Percentiles rank a stretch among this genome's conserved stretches.
phyloP scores from a whole-genome alignment of 805 yeast genomes.

The Wickerhamiella cacticola region DNA sequence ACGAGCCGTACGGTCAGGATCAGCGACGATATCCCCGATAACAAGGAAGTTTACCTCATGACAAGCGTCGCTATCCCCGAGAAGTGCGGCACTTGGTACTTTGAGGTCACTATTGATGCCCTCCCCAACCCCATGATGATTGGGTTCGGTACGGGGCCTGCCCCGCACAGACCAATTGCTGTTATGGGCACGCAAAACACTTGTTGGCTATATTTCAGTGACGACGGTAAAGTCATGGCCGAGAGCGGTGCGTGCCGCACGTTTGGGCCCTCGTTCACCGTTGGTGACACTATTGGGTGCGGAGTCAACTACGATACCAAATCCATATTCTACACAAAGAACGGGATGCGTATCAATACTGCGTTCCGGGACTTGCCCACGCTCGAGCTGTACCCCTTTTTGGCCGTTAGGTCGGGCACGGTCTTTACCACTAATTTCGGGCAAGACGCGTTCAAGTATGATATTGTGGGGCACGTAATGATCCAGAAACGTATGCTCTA shows the following conservation, averaged over 20 bases:
- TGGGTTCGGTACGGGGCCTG: slow-evolving; percentile 34
- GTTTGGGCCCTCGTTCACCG: slow-evolving; percentile 38
- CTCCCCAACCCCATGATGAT: slow-evolving; percentile 28
- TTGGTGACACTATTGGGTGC: slow-evolving; percentile 64
- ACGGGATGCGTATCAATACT: slow-evolving; percentile 53
- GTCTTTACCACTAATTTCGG: slow-evolving; percentile 42
- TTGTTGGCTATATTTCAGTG: slow-evolving; percentile 45
- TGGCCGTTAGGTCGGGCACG: slow-evolving; percentile 37
- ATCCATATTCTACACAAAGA: slow-evolving; percentile 64
- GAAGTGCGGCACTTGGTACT: slow-evolving; percentile 39
- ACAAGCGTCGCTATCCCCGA: slow-evolving; percentile 30
- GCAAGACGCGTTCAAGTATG: slow-evolving; percentile 41
- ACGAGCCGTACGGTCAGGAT: not conserved
- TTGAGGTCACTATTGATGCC: slow-evolving; percentile 34
- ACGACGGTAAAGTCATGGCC: slow-evolving; percentile 36
- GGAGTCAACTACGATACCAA: slow-evolving; percentile 61
- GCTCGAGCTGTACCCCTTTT: slow-evolving; percentile 32
- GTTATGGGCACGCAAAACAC: slow-evolving; percentile 29
- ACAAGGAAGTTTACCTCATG: not conserved
- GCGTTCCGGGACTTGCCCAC: slow-evolving; percentile 36
- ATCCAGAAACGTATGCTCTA: slow-evolving; percentile 33
- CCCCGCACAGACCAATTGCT: slow-evolving; percentile 36
- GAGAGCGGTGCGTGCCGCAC: slow-evolving; percentile 33
- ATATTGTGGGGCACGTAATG: slow-evolving; percentile 43
- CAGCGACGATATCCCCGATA: slow-evolving; percentile 3